Percentiles rank a stretch among this genome's conserved stretches.
Evolutionary conservation across 1,139 yeast species (phyloP).

Genomic region (Blastobotrys elegans): DNA sequence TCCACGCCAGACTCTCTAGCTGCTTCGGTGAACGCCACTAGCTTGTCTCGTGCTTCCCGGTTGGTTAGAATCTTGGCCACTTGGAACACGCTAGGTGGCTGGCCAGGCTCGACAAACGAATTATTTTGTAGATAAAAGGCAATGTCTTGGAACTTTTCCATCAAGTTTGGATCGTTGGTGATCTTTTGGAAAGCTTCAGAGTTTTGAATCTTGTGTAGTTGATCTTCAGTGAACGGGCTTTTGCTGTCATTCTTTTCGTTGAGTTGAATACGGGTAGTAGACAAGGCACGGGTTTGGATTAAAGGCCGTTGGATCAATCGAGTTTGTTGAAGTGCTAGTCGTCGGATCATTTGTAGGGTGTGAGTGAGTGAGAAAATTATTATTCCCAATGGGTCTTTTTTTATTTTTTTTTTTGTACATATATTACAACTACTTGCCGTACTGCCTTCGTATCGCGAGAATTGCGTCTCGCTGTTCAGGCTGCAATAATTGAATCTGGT

Average conservation of each 20-base stretch:
- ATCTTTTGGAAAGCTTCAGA: slow-evolving; percentile 9
- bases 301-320: background rate
- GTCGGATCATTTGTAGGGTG: background rate
- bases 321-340: background rate
- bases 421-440: too few relatives aligned
- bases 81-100: slow-evolving; percentile 13
- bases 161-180: slow-evolving; percentile 8
- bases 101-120: slow-evolving; percentile 12
- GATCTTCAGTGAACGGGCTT: background rate
- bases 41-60: slow-evolving; percentile 15
- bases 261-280: background rate
- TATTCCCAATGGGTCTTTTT: background rate
- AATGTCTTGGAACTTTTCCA: slow-evolving; percentile 11
- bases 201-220: slow-evolving; percentile 6
- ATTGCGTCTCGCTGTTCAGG: slow-evolving; percentile 42
- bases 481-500: slow-evolving; percentile 53
- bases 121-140: slow-evolving; percentile 11
- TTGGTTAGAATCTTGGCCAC: slow-evolving; percentile 14
- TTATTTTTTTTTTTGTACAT: background rate
- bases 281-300: background rate
- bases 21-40: slow-evolving; percentile 11
- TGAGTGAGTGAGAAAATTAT: background rate
- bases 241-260: background rate
- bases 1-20: slow-evolving; percentile 13
- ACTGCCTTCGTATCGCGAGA: slow-evolving; percentile 22